Conservation (phyloP, 345 rosid species). For the Eucalyptus rudis region DNA sequence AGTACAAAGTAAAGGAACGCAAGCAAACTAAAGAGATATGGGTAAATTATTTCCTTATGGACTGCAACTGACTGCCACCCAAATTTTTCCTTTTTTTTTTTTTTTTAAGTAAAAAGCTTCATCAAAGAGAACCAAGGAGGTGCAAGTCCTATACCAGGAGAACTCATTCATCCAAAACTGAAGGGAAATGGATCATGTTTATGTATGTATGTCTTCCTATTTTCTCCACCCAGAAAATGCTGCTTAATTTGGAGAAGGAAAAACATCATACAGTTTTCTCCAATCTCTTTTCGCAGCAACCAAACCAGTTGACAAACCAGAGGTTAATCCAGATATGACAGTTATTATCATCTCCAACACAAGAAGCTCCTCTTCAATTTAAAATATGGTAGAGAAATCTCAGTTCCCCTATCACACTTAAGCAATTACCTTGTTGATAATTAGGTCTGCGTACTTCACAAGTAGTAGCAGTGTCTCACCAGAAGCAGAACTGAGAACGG, state of each 20-base stretch:
- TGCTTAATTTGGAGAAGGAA: not conserved
- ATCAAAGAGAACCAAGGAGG: not conserved
- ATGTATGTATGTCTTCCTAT: not conserved
- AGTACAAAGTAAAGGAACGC: not conserved
- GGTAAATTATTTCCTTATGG: not conserved
- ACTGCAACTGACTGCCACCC: not conserved
- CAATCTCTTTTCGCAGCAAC: not conserved
- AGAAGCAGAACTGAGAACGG: slow-evolving; percentile 79
- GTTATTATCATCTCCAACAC: not conserved
- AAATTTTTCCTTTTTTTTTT: not conserved
- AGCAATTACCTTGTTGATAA: slow-evolving; percentile 62
- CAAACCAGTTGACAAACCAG: not conserved
- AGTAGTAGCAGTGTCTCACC: slow-evolving; percentile 90
- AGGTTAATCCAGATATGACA: not conserved
- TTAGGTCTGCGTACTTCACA: slow-evolving; percentile 87
- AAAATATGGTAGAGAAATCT: not conserved
- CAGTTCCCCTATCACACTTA: slow-evolving; percentile 9
- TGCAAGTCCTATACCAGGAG: not conserved
- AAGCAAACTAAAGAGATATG: not conserved
- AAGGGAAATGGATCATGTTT: not conserved
- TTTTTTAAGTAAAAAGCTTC: not conserved
- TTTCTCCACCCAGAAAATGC: not conserved
- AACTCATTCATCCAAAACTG: not conserved
- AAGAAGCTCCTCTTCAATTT: not conserved
- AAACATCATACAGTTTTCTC: not conserved